Evolutionary conservation across 305 asterid species (phyloP).

Genomic region (Solanum chacoense): DNA sequence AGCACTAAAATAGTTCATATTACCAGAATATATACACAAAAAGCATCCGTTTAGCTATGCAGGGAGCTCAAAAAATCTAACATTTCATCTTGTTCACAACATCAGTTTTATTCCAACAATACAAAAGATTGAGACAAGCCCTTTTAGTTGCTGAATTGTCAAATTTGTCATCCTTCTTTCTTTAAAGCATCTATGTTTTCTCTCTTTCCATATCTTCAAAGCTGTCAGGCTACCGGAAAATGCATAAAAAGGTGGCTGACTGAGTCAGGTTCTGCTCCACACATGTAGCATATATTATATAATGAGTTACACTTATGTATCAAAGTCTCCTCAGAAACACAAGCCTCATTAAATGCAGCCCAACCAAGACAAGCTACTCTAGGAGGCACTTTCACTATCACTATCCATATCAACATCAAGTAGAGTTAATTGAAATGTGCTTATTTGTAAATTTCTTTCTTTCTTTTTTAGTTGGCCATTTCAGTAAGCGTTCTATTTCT

Average conservation of each 20-base stretch:
- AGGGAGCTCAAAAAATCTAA: neutral
- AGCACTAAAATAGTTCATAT: neutral
- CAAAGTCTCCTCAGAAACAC: neutral
- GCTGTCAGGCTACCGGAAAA: neutral
- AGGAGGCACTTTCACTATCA: neutral
- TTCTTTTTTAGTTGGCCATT: neutral
- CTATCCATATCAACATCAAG: neutral
- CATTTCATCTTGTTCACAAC: neutral
- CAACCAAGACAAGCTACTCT: neutral
- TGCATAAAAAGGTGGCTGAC: neutral
- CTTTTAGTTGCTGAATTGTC: neutral
- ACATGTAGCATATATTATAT: neutral
- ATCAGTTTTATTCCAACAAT: neutral
- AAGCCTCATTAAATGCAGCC: neutral
- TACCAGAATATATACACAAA: neutral
- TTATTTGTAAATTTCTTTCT: neutral
- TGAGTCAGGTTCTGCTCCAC: neutral
- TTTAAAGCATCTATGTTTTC: neutral
- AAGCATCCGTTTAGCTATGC: neutral
- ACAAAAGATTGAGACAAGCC: neutral
- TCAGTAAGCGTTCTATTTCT: neutral
- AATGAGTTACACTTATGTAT: neutral
- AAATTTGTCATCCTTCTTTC: neutral
- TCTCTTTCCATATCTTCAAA: neutral
- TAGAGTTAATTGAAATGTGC: neutral